Conservation (phyloP, 352 stramenopile genomes). For the Pythium sp. region DNA sequence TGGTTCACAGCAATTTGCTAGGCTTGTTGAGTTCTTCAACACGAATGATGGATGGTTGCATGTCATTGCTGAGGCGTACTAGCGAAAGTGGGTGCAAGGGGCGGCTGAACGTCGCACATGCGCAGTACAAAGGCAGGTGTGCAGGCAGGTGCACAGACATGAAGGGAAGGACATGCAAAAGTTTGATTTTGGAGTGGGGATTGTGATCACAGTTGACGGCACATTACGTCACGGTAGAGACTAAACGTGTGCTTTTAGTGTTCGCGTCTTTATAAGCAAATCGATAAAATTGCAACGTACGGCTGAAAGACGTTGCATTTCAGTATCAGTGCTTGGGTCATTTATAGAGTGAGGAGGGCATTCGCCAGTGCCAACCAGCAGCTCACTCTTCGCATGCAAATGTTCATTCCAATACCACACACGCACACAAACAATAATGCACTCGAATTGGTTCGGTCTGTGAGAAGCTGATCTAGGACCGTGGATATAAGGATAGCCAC, state of each 20-base stretch:
- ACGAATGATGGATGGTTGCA: no score
- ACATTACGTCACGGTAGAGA: constrained; percentile 72
- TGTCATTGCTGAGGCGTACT: no score
- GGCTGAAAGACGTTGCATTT: constrained; percentile 56
- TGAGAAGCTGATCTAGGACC: constrained; percentile 81
- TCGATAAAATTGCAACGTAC: constrained; percentile 80
- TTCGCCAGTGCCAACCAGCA: neutral
- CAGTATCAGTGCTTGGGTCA: constrained; percentile 66
- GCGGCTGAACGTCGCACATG: no score
- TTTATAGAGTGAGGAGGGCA: neutral
- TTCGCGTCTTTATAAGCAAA: constrained; percentile 78
- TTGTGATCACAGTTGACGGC: constrained; percentile 85
- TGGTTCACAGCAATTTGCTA: no score
- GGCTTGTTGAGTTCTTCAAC: no score
- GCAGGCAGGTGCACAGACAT: neutral
- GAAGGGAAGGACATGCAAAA: neutral
- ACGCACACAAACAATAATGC: constrained; percentile 5
- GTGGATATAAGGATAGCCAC: constrained; percentile 23
- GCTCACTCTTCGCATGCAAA: neutral
- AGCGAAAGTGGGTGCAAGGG: no score
- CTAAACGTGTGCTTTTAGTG: constrained; percentile 88
- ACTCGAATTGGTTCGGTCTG: constrained; percentile 24
- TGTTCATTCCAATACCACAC: constrained; percentile 2
- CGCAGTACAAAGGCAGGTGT: no score
- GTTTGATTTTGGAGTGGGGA: neutral